A percentile compares a stretch with the other conserved stretches of the same genome.
Conservation (phyloP, 306 rosid genomes). For the Casuarina cunninghamiana region DNA sequence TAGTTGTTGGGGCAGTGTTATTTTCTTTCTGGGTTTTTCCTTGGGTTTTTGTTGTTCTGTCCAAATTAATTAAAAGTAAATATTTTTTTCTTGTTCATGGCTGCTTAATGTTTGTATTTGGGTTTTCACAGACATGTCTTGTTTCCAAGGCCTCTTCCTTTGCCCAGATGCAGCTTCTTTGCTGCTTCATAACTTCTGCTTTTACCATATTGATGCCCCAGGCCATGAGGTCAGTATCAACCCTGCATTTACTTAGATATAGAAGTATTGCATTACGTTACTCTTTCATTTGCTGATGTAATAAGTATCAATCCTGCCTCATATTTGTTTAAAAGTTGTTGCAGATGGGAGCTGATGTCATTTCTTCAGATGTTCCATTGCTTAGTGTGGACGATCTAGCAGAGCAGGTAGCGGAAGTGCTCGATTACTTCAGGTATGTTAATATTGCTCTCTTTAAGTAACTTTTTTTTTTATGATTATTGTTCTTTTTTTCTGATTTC, state of each 20-base stretch:
- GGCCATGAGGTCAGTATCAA: conserved; percentile 82
- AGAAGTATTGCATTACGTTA: not conserved
- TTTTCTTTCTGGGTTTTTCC: not conserved
- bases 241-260: not conserved
- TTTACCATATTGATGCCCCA: conserved; percentile 89
- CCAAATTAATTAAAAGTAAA: not conserved
- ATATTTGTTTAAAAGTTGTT: conserved; percentile 61
- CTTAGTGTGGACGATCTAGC: conserved; percentile 79
- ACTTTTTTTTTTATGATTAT: not conserved
- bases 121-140: conserved; percentile 60
- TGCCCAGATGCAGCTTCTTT: conserved; percentile 80
- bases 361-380: conserved; percentile 77
- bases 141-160: conserved; percentile 78
- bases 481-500: not conserved
- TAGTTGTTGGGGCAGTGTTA: not conserved
- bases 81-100: not conserved
- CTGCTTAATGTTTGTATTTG: not conserved
- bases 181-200: conserved; percentile 84
- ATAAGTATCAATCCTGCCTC: conserved; percentile 13
- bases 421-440: conserved; percentile 74
- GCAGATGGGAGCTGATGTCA: conserved; percentile 90
- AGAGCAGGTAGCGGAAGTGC: conserved; percentile 85
- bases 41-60: not conserved
- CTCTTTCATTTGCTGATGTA: conserved; percentile 5
- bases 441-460: not conserved